Evolutionary conservation across 2,329 filamentous ascomycete genomes (phyloP), one percentile per base, ranked within the genome.

Genomic region (Penicillium crustosum): DNA sequence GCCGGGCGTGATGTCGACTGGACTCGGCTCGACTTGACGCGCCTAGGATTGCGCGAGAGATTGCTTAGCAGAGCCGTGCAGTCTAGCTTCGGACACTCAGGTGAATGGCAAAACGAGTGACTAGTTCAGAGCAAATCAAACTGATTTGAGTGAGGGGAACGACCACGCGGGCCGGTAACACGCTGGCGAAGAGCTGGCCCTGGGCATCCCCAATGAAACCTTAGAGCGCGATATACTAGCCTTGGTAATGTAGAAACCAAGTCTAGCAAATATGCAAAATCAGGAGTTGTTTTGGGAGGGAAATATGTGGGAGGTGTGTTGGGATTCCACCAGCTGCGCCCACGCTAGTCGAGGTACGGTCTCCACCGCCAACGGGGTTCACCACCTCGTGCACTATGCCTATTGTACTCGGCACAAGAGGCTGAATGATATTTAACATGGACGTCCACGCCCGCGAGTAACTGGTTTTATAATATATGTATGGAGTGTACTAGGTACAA

Each of bases 301-400:
- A 35, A 48, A 43, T 44, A 44, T 44, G 33, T 48, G 39, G 29
- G 48, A 50, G 38, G 27, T 31, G 39, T 27, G 55, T 49, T 49
- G 44, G 43, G 49, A 49, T 13, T 55, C 52, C 31, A 44, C 44
- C 53, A 43, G 55, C 55, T 43, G 17, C 31, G 50, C 55, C 38
- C 45, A 58, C 50, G 45, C 55, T 54, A 58, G 44, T 57, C 49
- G 44, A 55, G 55, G 55, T 43, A 55, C 44, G 33, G 36, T 49
- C 55, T 25, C 55, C 55, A 58, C 55, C 55, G 55, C 55, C 51
- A 58, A 58, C 31, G 48, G 39, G 53, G 41, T 36, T 51, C 25
- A 42, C 29, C 25, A 50, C 23, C 42, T 43, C 29, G 21, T 36
- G 27, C 50, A 38, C 43, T 44, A 27, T 47, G 39, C 29, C 13